Base-by-base conservation (phyloP, 345 rosid species). In the Populus nigra region DNA sequence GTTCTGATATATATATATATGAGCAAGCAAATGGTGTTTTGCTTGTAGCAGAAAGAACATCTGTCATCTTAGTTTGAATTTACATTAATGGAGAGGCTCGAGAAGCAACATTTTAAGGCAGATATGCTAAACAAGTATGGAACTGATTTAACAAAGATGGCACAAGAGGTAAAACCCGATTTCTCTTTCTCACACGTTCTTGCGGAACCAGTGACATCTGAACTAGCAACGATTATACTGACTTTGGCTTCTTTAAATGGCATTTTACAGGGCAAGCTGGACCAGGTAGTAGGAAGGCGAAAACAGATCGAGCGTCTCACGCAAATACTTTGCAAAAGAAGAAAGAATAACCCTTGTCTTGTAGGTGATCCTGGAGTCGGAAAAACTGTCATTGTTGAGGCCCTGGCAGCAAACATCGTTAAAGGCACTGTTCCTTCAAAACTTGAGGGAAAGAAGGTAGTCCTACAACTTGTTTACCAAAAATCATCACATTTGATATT, bases 351-450 rank as follows among this genome's bases (percentile, higher is more conserved):
- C 12, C 83, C 84, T n/a, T 78, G 77, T 13, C 83, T 86, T 0
- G 8, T 83, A 18, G 86, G 88, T 0, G 83, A 86, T 5, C 79
- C 86, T 2, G 83, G 84, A 5, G 88, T 85, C 5, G 86, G 88
- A 0, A 85, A 81, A 39, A 86, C 86, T 5, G 86, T 39, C 3
- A 50, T 86, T 9, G 80, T 61, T 3, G 83, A 86, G 57, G 85
- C 85, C 1, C 49, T 83, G 1, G 88, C 86, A 0, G 23, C 49
- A 18, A 57, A 15, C 8, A 86, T 83, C 7, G 65, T 17, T 17
- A 53, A 27, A 15, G 68, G 13, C 5, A 5, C 13, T 8, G 41
- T 77, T 16, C 86, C 85, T 63, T 5, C 8, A 5, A 61, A 76
- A 57, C 61, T 77, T 65, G 71, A 50, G 35, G 63, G 72, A 17